Evolutionary conservation across 495 filamentous ascomycete genomes (phyloP).

Genomic region (Amorphotheca resinae): DNA sequence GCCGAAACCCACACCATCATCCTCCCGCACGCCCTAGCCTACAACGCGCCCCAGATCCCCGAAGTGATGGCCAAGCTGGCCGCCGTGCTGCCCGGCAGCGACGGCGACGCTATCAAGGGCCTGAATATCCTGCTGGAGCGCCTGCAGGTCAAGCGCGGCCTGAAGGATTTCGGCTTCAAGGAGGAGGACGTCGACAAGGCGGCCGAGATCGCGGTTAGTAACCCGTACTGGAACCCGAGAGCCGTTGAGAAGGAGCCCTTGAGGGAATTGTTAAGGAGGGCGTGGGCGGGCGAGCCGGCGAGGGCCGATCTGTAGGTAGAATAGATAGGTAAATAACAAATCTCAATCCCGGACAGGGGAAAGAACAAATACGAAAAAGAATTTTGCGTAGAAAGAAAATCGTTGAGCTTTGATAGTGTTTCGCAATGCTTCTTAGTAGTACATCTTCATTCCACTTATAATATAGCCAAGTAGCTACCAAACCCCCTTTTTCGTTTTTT

Average conservation of each 20-base stretch:
- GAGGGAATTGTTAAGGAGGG: conserved; percentile 50
- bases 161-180: conserved; percentile 50
- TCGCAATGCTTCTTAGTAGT: too few relatives aligned
- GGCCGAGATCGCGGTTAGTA: conserved; percentile 49
- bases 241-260: conserved; percentile 42
- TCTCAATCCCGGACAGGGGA: too few relatives aligned
- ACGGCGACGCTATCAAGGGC: conserved; percentile 44
- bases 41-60: conserved; percentile 52
- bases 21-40: conserved; percentile 53
- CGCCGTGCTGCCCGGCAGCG: conserved; percentile 43
- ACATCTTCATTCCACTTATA: too few relatives aligned
- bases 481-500: too few relatives aligned
- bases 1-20: conserved; percentile 60
- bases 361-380: too few relatives aligned
- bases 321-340: background rate
- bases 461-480: too few relatives aligned
- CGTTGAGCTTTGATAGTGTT: too few relatives aligned
- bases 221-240: conserved; percentile 55
- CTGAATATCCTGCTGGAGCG: conserved; percentile 46
- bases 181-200: conserved; percentile 56
- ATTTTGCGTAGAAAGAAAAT: too few relatives aligned
- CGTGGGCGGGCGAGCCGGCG: conserved; percentile 57
- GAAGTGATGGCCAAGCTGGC: conserved; percentile 46
- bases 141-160: conserved; percentile 43
- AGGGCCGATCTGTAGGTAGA: conserved; percentile 38